Conservation (phyloP, 2,329 filamentous ascomycete species). For the Aspergillus clavatus region DNA sequence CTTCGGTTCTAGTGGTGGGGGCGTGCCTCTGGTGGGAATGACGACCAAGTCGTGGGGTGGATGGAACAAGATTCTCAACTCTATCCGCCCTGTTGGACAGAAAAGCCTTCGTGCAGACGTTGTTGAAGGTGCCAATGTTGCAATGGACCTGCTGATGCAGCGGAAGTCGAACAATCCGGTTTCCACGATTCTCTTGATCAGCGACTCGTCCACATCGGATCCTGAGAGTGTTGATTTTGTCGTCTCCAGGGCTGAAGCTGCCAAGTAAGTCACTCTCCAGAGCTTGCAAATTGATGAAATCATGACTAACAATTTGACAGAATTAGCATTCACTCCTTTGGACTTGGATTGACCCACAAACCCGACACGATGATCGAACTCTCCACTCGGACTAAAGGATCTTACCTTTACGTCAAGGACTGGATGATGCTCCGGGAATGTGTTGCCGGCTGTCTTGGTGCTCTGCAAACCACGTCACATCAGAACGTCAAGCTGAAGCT, state of each 20-base stretch:
- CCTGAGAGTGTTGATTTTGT: slow-evolving; percentile 96
- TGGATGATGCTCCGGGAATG: slow-evolving; percentile 99
- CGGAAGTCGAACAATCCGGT: slow-evolving; percentile 93
- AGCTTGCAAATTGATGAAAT: neutral
- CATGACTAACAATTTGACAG: slow-evolving; percentile 41
- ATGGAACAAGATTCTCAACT: slow-evolving; percentile 79
- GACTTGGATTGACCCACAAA: slow-evolving; percentile 93
- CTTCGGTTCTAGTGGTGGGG: slow-evolving; percentile 89
- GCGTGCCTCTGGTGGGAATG: slow-evolving; percentile 96
- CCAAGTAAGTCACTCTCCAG: slow-evolving; percentile 65
- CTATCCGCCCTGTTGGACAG: slow-evolving; percentile 88
- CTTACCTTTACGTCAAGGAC: slow-evolving; percentile 97
- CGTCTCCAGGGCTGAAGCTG: slow-evolving; percentile 90
- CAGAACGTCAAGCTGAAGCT: slow-evolving; percentile 97
- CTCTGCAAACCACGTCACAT: slow-evolving; percentile 91
- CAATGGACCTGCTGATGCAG: slow-evolving; percentile 98
- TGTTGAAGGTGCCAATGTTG: slow-evolving; percentile 94
- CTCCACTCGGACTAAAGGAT: slow-evolving; percentile 90
- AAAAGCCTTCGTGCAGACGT: slow-evolving; percentile 96
- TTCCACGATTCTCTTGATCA: slow-evolving; percentile 92
- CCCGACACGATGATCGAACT: slow-evolving; percentile 98
- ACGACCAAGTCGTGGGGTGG: slow-evolving; percentile 91
- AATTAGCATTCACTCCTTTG: slow-evolving; percentile 94
- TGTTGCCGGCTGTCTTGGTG: slow-evolving; percentile 84
- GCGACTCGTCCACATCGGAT: slow-evolving; percentile 92